Base-by-base conservation (phyloP, 179 eudicot species). In the Silene vulgaris region DNA sequence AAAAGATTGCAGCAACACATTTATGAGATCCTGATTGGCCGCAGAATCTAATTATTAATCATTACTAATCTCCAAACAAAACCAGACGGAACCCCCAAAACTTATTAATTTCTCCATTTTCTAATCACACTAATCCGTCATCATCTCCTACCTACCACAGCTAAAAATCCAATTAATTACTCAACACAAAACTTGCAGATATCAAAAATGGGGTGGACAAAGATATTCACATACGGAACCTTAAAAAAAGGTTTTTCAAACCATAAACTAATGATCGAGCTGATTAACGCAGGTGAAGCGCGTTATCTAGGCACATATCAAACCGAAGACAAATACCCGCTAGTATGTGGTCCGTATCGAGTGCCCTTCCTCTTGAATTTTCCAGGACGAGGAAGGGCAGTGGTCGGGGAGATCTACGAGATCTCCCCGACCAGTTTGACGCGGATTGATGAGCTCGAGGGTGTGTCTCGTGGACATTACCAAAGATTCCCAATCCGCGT, bases 311-410 rank as follows among this genome's bases (percentile, higher is more conserved):
- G 94, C 11, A 8, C 69, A 0, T 81, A 63, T 66, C 81, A 75
- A 0, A 88, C 97, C 1, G 65, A 72, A 2, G 82, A 80, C 4
- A n/a, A 8, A 2, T 82, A 77, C 26, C 94, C 94, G 9, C 86
- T 91, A n/a, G 89, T 91, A 0, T 88, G 94, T 59, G 97, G 97
- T 0, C 97, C 97, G 20, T 89, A 83, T 80, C 69, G 86, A 56
- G 94, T 91, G 3, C 97, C 97, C 14, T 91, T 89, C 85, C 80
- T 91, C n/a, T 85, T 91, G 52, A 84, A 91, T 68, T 60, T 88
- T 54, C 88, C 91, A 0, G 92, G 91, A 16, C 70, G 50, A 2
- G 90, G 89, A 9, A 59, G 85, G 5, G 80, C 62, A 13, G 90
- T 91, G 1, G 76, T 45, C 9, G 97, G 97, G 0, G 97, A 91